These are phyloP conservation scores for Bodo saltans DNA, from an alignment of 78 protist genomes.

Conservation along the genomic window DNA sequence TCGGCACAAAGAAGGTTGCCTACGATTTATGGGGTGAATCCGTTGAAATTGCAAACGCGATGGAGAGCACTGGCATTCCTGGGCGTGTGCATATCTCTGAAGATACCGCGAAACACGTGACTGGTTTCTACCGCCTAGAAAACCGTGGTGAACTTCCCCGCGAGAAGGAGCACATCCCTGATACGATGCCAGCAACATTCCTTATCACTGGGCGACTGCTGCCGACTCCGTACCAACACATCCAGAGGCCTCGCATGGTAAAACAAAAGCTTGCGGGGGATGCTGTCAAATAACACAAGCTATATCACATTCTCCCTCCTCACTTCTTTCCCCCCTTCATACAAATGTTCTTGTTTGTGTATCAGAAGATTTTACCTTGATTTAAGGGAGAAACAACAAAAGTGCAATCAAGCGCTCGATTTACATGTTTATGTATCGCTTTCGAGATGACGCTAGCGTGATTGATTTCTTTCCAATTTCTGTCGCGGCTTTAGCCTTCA, in stretches of 20 bases:
- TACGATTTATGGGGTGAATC: constrained; percentile 56
- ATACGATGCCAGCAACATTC: background rate
- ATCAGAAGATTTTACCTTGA: too few relatives aligned
- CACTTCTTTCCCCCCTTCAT: too few relatives aligned
- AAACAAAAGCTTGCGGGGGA: background rate
- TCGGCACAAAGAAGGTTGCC: constrained; percentile 37
- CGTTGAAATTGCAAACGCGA: constrained; percentile 41
- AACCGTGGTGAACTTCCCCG: background rate
- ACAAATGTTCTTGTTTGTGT: too few relatives aligned
- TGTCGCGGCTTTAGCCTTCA: too few relatives aligned
- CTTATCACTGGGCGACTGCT: background rate
- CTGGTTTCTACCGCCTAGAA: background rate
- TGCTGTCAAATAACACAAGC: too few relatives aligned
- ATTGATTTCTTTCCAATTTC: too few relatives aligned
- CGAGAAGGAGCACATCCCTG: background rate
- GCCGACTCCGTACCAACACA: background rate
- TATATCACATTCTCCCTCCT: too few relatives aligned
- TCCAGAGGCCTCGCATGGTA: background rate
- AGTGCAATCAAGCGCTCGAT: too few relatives aligned
- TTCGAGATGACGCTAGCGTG: too few relatives aligned
- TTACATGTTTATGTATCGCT: too few relatives aligned
- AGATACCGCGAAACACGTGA: background rate
- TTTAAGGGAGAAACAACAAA: too few relatives aligned
- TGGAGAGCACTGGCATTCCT: constrained; percentile 51
- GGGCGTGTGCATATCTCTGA: constrained; percentile 54